A percentile compares a stretch with the other conserved stretches of the same genome.
Conservation (phyloP, 805 yeast genomes). For the Wickerhamomyces hampshirensis region DNA sequence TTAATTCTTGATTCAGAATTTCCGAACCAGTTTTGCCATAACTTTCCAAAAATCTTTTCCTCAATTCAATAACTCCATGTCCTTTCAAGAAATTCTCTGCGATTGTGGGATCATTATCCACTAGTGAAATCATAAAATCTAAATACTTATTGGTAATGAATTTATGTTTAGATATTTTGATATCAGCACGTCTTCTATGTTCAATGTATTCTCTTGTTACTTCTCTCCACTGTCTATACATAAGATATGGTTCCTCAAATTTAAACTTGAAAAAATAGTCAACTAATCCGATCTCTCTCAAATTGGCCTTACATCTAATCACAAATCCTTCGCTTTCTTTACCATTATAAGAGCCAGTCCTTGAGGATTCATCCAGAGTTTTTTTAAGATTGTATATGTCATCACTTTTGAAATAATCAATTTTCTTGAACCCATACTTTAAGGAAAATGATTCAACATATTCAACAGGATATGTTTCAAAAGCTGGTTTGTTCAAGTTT, state of each 20-base stretch:
- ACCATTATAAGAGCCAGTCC: conserved; percentile 66
- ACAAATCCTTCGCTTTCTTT: conserved; percentile 93
- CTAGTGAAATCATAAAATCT: conserved; percentile 54
- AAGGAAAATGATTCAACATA: conserved; percentile 57
- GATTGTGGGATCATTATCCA: conserved; percentile 44
- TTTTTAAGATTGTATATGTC: conserved; percentile 37
- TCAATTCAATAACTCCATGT: conserved; percentile 67
- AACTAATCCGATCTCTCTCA: conserved; percentile 4
- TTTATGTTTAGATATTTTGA: conserved; percentile 47
- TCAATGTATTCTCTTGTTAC: conserved; percentile 59
- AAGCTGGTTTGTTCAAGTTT: conserved; percentile 59
- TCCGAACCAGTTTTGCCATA: conserved; percentile 57
- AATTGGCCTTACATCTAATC: conserved; percentile 50
- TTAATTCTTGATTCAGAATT: conserved; percentile 41
- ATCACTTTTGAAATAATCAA: conserved; percentile 40
- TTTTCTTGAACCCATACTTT: conserved; percentile 64
- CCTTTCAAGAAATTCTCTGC: conserved; percentile 45
- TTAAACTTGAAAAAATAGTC: conserved; percentile 88
- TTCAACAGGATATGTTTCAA: conserved; percentile 60
- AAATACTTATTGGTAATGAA: conserved; percentile 63
- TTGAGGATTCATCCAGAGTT: conserved; percentile 52
- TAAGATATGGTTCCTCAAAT: conserved; percentile 89
- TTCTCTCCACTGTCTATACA: conserved; percentile 90
- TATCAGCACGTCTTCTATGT: conserved; percentile 24
- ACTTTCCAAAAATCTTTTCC: conserved; percentile 57